A percentile compares a stretch with the other conserved stretches of the same genome.
These are phyloP conservation scores for Psilocybe cyanescens DNA, from an alignment of 768 basidiomycete species.

Conservation along the genomic window DNA sequence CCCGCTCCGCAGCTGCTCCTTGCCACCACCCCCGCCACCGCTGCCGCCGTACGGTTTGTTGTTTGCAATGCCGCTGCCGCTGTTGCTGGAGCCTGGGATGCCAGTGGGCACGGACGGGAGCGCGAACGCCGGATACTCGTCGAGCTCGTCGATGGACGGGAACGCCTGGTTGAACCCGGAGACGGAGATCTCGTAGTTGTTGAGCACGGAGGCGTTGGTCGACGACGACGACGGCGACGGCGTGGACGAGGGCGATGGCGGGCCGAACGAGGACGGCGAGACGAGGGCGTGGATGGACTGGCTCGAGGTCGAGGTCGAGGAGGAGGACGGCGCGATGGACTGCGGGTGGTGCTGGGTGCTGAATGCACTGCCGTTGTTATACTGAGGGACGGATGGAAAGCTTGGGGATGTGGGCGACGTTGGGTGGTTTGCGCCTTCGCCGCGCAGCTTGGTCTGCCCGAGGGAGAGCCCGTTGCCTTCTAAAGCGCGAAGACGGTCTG, in stretches of 20 bases:
- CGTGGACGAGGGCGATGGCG: constrained; percentile 76
- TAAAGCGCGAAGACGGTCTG: constrained; percentile 79
- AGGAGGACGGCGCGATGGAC: constrained; percentile 32
- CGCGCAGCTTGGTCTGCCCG: constrained; percentile 60
- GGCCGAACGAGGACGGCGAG: constrained; percentile 70
- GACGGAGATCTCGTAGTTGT: constrained; percentile 48
- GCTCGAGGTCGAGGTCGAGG: constrained; percentile 27
- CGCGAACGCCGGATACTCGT: constrained; percentile 53
- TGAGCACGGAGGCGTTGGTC: constrained; percentile 33
- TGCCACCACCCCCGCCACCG: constrained; percentile 13
- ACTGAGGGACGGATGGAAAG: constrained; percentile 31
- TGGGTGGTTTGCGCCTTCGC: constrained; percentile 45
- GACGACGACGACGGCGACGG: constrained; percentile 70
- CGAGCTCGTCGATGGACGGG: constrained; percentile 77
- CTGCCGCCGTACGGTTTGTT: constrained; percentile 31
- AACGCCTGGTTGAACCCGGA: constrained; percentile 69
- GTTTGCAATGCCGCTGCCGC: background rate
- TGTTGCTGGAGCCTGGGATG: background rate
- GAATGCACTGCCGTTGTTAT: constrained; percentile 27
- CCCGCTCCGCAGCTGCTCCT: constrained; percentile 23
- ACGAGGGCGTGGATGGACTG: constrained; percentile 70
- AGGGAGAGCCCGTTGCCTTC: constrained; percentile 73
- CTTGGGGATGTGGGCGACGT: constrained; percentile 45
- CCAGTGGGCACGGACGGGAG: constrained; percentile 56
- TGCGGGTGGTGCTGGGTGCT: constrained; percentile 20